phyloP scores from a whole-genome alignment of 2,329 filamentous ascomycete species.

The Penicillium sp. region DNA sequence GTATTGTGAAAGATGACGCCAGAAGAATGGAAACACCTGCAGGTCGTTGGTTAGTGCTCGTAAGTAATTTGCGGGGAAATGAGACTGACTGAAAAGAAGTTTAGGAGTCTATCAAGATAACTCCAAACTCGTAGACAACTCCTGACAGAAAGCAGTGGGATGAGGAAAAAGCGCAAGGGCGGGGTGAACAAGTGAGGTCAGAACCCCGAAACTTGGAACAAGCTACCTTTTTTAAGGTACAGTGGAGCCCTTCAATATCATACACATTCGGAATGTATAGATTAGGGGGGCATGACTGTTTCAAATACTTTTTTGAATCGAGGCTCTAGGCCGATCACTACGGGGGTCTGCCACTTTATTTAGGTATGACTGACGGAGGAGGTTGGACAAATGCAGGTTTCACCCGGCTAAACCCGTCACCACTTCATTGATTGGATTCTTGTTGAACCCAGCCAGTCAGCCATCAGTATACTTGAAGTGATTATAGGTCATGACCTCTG shows the following conservation, averaged over 20 bases:
- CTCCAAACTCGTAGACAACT: not conserved
- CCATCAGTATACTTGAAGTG: not conserved
- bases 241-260: constrained; percentile 23
- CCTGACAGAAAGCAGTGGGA: not conserved
- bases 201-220: constrained; percentile 16
- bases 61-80: not conserved
- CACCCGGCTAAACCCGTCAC: not conserved
- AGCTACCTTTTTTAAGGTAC: not conserved
- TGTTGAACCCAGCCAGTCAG: constrained; percentile 4
- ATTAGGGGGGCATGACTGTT: no score
- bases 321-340: not conserved
- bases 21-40: not conserved
- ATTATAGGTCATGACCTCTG: not conserved
- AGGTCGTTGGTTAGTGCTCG: not conserved
- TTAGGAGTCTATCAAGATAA: not conserved
- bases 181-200: constrained; percentile 12
- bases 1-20: not conserved
- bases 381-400: not conserved
- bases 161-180: not conserved
- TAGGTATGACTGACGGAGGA: not conserved
- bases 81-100: not conserved
- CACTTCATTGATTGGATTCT: constrained; percentile 6
- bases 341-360: not conserved
- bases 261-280: constrained; percentile 15
- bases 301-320: no score